Base-by-base conservation (phyloP, 441 rosid genomes). In the Geranium incanum region DNA sequence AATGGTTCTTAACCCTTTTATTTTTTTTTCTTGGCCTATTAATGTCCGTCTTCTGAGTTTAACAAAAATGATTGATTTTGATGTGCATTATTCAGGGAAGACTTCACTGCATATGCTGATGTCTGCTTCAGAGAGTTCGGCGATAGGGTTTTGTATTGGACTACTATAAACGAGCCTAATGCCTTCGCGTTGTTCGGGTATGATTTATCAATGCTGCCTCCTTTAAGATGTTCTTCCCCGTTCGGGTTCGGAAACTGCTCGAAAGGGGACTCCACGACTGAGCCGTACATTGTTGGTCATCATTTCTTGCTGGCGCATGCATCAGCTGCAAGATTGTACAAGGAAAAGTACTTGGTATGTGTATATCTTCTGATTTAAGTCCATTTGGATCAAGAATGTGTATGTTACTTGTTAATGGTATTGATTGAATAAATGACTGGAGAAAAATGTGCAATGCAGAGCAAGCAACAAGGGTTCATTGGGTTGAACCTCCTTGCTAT, bases 91-190 rank as follows among this genome's bases (percentile, higher is more conserved):
- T 48, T 45, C 75, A 76, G 79, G 76, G 45, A 64, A 67, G 76
- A 76, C 65, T 76, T 76, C 18, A 19, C 69, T 16, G 76, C 69
- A 52, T 72, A 68, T 50, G 79, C 76, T n/a, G 79, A 76, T 72
- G 70, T 69, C 1, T 76, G 79, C 72, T 76, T 76, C 73, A 72
- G 75, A 66, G 45, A 59, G 79, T 76, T 76, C 0, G 73, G 79
- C 21, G 76, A 76, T 38, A 37, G 73, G 50, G 76, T 76, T 28
- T 68, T 63, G 67, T 41, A 76, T 36, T 76, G 79, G 79, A 76
- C 76, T 18, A 76, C 76, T 8, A 60, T 76, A 59, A 76, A 76
- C 19, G 76, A 76, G 70, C 68, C 79, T 41, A 76, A 68, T 23
- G 79, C 72, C 36, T 76, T 76, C 33, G 5, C 55, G 5, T 18